Evolutionary conservation across 371 early-diverging fungal species (phyloP).

Genomic region (Saksenaea vasiformis): DNA sequence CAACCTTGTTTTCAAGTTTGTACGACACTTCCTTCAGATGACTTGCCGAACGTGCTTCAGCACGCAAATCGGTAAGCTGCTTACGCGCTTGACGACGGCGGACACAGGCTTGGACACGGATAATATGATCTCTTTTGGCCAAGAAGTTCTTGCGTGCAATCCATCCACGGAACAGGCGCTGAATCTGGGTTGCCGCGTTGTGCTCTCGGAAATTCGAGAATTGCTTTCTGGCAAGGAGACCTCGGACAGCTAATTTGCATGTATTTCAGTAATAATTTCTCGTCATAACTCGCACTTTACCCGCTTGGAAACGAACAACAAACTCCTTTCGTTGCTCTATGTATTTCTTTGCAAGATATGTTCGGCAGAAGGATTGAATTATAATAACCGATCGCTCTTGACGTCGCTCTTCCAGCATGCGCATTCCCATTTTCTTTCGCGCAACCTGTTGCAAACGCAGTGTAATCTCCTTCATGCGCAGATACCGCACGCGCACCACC

Average conservation of each 20-base stretch:
- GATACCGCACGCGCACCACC: conserved; percentile 71
- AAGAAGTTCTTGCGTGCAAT: conserved; percentile 61
- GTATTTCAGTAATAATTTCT: no score
- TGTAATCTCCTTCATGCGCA: conserved; percentile 59
- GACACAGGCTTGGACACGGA: conserved; percentile 78
- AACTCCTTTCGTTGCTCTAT: conserved; percentile 39
- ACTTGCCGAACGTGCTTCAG: conserved; percentile 85
- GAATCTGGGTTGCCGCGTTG: conserved; percentile 79
- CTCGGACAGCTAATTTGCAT: conserved; percentile 45
- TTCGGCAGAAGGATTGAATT: conserved; percentile 76
- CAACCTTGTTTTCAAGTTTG: conserved; percentile 93
- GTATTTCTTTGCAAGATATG: conserved; percentile 63
- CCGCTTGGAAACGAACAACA: conserved; percentile 48
- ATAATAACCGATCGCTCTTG: conserved; percentile 71
- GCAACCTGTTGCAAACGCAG: conserved; percentile 61
- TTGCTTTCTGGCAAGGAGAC: conserved; percentile 54
- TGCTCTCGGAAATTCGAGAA: conserved; percentile 59
- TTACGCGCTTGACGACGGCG: conserved; percentile 74
- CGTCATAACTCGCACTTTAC: no score
- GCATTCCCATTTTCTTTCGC: conserved; percentile 67
- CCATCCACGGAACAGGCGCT: conserved; percentile 64
- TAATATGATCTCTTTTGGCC: conserved; percentile 52
- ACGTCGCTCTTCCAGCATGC: conserved; percentile 54
- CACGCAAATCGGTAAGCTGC: conserved; percentile 64
- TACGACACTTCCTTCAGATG: conserved; percentile 92